Evolutionary conservation across 495 filamentous ascomycete genomes (phyloP).

Genomic region (Cercophora sp.): DNA sequence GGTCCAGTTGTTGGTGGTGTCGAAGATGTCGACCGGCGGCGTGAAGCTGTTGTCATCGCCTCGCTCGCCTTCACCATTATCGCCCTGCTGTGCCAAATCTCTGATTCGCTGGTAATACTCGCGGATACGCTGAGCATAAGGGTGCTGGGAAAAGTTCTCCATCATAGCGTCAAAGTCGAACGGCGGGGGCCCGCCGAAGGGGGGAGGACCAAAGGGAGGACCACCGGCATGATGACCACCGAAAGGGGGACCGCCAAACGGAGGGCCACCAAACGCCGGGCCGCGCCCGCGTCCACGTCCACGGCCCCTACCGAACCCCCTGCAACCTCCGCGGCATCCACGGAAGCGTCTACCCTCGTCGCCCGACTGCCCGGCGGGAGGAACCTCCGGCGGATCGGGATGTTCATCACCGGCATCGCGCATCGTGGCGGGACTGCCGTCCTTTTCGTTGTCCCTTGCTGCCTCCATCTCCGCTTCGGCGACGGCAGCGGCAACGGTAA

Average conservation of each 20-base stretch:
- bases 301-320: constrained; percentile 3
- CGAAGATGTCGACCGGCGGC: constrained; percentile 70
- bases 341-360: not conserved
- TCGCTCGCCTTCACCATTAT: constrained; percentile 6
- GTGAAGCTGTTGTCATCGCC: constrained; percentile 43
- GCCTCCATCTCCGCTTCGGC: constrained; percentile 16
- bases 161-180: constrained; percentile 35
- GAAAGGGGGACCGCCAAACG: constrained; percentile 13
- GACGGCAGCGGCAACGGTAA: constrained; percentile 13
- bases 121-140: constrained; percentile 39
- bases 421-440: constrained; percentile 14
- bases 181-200: constrained; percentile 14
- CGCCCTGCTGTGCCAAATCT: not conserved
- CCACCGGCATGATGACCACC: not conserved
- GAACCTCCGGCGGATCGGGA: constrained; percentile 25
- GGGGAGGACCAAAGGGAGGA: constrained; percentile 7
- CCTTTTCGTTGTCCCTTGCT: constrained; percentile 9
- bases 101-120: constrained; percentile 30
- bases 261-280: constrained; percentile 16
- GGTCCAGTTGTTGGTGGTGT: constrained; percentile 57
- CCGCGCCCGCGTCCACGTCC: constrained; percentile 17
- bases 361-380: constrained; percentile 13
- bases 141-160: constrained; percentile 34
- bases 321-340: constrained; percentile 11
- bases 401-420: constrained; percentile 14